A percentile compares a stretch with the other conserved stretches of the same genome.
Conservation (phyloP, 176 grass and related monocot genomes). For the Urochloa ruziziensis region DNA sequence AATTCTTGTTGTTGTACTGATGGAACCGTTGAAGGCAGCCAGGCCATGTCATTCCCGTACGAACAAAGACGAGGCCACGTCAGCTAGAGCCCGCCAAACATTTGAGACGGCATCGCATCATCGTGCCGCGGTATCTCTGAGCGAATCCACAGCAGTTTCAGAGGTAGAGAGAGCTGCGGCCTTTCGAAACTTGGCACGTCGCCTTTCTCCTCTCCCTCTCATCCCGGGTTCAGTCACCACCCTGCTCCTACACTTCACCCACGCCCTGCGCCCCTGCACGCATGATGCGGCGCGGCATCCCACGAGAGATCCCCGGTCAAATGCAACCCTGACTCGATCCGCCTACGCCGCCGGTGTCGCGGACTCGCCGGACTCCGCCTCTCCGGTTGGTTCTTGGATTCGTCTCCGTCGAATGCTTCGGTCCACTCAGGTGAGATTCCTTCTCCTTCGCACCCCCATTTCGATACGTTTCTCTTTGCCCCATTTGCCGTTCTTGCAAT, state of each 20-base stretch:
- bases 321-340: slow-evolving; percentile 9
- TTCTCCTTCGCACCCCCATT: background rate
- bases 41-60: background rate
- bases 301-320: slow-evolving; percentile 10
- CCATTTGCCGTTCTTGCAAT: background rate
- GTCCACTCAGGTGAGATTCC: slow-evolving; percentile 9
- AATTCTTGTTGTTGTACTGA: background rate
- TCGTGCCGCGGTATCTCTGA: background rate
- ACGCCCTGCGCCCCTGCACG: background rate
- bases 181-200: slow-evolving; percentile 4
- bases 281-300: background rate
- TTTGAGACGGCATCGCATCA: background rate
- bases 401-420: background rate
- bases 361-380: background rate
- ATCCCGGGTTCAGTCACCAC: background rate
- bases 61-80: background rate
- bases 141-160: background rate
- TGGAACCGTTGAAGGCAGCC: background rate
- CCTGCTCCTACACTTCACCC: background rate
- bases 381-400: background rate
- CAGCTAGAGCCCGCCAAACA: background rate
- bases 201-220: background rate
- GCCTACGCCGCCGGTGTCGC: background rate
- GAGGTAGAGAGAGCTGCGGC: background rate
- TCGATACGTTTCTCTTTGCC: background rate